Conservation (phyloP, 257 asterid species). For the Penstemon eatonii region DNA sequence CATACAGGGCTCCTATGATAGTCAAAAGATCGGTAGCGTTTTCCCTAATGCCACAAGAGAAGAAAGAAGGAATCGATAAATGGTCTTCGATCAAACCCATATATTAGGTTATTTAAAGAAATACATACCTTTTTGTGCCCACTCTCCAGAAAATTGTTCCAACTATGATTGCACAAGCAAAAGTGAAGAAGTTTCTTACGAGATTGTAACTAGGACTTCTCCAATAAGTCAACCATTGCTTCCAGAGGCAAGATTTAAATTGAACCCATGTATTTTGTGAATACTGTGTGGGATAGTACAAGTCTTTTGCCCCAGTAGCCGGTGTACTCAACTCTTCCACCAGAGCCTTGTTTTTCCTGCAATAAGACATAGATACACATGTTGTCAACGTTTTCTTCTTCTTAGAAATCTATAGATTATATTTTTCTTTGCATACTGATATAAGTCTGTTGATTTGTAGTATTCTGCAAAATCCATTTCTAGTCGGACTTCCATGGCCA, state of each 20-base stretch:
- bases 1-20: slow-evolving; percentile 71
- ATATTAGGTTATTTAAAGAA: background rate
- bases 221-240: slow-evolving; percentile 88
- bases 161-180: slow-evolving; percentile 63
- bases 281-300: slow-evolving; percentile 59
- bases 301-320: slow-evolving; percentile 58
- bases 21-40: slow-evolving; percentile 52
- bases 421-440: slow-evolving; percentile 42
- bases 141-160: slow-evolving; percentile 77
- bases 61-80: slow-evolving; percentile 19
- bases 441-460: slow-evolving; percentile 55
- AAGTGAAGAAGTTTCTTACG: slow-evolving; percentile 66
- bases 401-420: no score
- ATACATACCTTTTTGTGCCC: slow-evolving; percentile 53
- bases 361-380: background rate
- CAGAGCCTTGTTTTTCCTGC: slow-evolving; percentile 62
- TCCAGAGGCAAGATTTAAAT: slow-evolving; percentile 67
- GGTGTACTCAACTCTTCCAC: slow-evolving; percentile 63
- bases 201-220: slow-evolving; percentile 89
- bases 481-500: slow-evolving; percentile 56
- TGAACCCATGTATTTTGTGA: slow-evolving; percentile 67
- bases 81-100: background rate
- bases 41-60: slow-evolving; percentile 37
- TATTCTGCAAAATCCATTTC: slow-evolving; percentile 66
- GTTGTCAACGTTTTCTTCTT: no score